These are phyloP conservation scores for Fomitopsis serialis DNA, from an alignment of 768 basidiomycete genomes.

Conservation along the genomic window DNA sequence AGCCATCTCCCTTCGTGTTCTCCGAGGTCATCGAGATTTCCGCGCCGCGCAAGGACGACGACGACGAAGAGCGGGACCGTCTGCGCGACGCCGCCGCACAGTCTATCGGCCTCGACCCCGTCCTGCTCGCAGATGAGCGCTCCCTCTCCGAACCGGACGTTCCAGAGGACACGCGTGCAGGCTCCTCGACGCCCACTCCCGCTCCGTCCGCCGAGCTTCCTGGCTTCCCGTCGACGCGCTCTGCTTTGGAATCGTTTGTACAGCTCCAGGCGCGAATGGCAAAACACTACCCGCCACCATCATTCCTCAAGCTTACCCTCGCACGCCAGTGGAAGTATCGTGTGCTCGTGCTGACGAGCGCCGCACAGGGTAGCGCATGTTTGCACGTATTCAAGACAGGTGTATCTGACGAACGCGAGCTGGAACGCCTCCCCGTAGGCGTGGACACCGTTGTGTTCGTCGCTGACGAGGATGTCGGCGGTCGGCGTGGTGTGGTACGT, in stretches of 20 bases:
- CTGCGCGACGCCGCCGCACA: conserved; percentile 72
- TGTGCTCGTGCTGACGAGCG: conserved; percentile 46
- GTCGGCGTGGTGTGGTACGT: conserved; percentile 52
- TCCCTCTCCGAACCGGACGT: conserved; percentile 17
- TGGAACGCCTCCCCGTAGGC: conserved; percentile 72
- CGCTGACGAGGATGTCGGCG: conserved; percentile 44
- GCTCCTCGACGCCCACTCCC: conserved; percentile 8
- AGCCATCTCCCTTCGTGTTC: conserved; percentile 41
- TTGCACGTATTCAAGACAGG: conserved; percentile 68
- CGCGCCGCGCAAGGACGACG: conserved; percentile 37
- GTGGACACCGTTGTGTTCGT: conserved; percentile 75
- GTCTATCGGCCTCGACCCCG: conserved; percentile 62
- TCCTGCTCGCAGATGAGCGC: conserved; percentile 34
- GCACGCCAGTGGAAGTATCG: conserved; percentile 70
- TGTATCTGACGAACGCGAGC: conserved; percentile 52
- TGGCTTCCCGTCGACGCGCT: conserved; percentile 55
- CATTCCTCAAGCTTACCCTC: conserved; percentile 67
- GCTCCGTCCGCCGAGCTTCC: conserved; percentile 32
- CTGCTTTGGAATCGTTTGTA: conserved; percentile 45
- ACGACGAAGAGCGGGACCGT: conserved; percentile 71
- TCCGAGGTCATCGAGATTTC: conserved; percentile 74
- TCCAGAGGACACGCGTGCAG: conserved; percentile 8
- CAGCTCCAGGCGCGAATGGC: conserved; percentile 47
- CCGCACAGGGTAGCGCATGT: conserved; percentile 37
- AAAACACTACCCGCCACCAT: conserved; percentile 62